Evolutionary conservation across 257 asterid genomes (phyloP), one percentile per base, ranked within the genome.

Genomic region (Solanum peruvianum): DNA sequence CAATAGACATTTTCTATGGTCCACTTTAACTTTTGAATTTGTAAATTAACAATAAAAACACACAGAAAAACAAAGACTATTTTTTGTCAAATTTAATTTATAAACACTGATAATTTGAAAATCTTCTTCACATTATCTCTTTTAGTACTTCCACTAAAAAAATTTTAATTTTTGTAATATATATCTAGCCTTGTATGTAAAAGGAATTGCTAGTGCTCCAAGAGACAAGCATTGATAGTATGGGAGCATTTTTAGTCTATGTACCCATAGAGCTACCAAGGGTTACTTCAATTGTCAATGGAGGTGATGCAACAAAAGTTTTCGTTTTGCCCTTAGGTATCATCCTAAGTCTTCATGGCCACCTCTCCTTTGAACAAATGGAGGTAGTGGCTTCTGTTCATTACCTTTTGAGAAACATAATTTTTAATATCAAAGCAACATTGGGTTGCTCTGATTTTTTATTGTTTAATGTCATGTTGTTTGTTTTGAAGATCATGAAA

Each of bases 251-350:
- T 23, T 35, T 95, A 25, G 86, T 95, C 80, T 93, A 96, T 67
- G 91, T 94, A 7, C 94, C 97, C 0, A 88, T 93, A 47, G 88
- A 91, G 37, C 33, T 89, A 62, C 66, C 86, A 41, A 42, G 85
- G 2, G 25, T 56, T n/a, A 18, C n/a, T 56, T 56, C 64, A 20
- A 91, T 90, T 18, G 88, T 94, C 0, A 89, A 80, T 56, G 95
- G 95, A 7, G 93, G 78, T 14, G 95, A 92, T 82, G 83, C 87
- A 0, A 39, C 49, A 20, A 85, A 52, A 27, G 69, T 90, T 60
- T 88, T 92, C 0, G 88, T 94, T 80, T 94, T 93, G 1, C 99
- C 98, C 11, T 94, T 94, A 1, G 98, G 98, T 7, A 93, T 90
- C 20, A 64, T 93, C 33, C 93, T 95, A 86, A 92, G 97, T 10